Conservation (phyloP, 1,284 basidiomycete species). For the Abortiporus biennis region DNA sequence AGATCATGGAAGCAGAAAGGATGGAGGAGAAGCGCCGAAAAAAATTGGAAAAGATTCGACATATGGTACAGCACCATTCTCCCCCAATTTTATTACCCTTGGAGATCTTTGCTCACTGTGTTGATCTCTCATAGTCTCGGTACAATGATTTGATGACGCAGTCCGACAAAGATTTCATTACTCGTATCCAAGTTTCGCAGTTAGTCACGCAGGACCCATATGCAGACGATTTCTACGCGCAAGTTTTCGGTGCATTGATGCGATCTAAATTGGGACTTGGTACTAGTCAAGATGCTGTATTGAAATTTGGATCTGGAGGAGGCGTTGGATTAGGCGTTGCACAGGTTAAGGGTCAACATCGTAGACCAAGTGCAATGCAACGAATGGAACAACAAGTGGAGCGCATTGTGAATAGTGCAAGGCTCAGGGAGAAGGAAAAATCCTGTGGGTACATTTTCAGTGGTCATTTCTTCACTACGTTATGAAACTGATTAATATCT, state of each 20-base stretch:
- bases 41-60: conserved; percentile 79
- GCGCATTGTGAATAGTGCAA: conserved; percentile 89
- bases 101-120: neutral
- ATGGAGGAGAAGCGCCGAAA: conserved; percentile 78
- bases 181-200: conserved; percentile 97
- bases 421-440: conserved; percentile 80
- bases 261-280: conserved; percentile 73
- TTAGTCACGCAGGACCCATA: conserved; percentile 96
- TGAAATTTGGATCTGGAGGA: conserved; percentile 76
- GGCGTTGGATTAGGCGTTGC: conserved; percentile 78
- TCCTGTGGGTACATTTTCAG: conserved; percentile 42
- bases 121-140: conserved; percentile 57
- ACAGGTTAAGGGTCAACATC: conserved; percentile 57
- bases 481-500: no score
- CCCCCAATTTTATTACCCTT: neutral
- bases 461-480: neutral
- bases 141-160: conserved; percentile 99
- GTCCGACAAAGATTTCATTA: conserved; percentile 99
- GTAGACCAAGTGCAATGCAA: conserved; percentile 92
- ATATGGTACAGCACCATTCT: conserved; percentile 54
- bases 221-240: conserved; percentile 97
- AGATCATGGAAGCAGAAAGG: conserved; percentile 82
- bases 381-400: conserved; percentile 98
- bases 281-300: conserved; percentile 64
- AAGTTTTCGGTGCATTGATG: conserved; percentile 85